A percentile compares a stretch with the other conserved stretches of the same genome.
Evolutionary conservation across 1,139 yeast species (phyloP).

Genomic region (Blastobotrys capitulatus): DNA sequence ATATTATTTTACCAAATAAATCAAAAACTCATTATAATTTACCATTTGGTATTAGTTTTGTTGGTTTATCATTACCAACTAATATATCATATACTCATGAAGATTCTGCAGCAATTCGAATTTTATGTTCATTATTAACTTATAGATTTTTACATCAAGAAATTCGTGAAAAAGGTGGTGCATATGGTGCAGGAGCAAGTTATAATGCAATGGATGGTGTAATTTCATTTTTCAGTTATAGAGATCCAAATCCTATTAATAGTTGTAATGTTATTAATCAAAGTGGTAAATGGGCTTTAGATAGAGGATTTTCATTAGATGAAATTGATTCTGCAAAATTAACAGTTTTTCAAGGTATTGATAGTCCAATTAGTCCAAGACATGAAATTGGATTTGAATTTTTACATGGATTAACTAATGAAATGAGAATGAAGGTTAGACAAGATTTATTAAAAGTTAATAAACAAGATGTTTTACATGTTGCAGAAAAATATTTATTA

Average conservation of each 20-base stretch:
- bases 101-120: constrained; percentile 84
- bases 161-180: constrained; percentile 93
- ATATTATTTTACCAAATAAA: constrained; percentile 14
- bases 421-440: constrained; percentile 76
- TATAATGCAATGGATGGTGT: constrained; percentile 80
- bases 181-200: constrained; percentile 92
- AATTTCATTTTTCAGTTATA: constrained; percentile 78
- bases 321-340: constrained; percentile 88
- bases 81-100: constrained; percentile 64
- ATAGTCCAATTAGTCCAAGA: constrained; percentile 81
- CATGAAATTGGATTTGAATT: constrained; percentile 69
- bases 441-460: constrained; percentile 62
- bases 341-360: constrained; percentile 83
- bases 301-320: constrained; percentile 46
- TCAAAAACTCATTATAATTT: constrained; percentile 51
- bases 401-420: constrained; percentile 67
- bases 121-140: constrained; percentile 72
- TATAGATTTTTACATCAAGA: constrained; percentile 84
- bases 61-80: constrained; percentile 54
- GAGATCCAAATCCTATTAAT: constrained; percentile 83
- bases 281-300: constrained; percentile 53
- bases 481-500: constrained; percentile 54
- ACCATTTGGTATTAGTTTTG: constrained; percentile 87
- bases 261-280: constrained; percentile 58
- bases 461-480: constrained; percentile 58